Evolutionary conservation across 805 yeast species (phyloP).

Genomic region (Sporopachydermia quercuum): DNA sequence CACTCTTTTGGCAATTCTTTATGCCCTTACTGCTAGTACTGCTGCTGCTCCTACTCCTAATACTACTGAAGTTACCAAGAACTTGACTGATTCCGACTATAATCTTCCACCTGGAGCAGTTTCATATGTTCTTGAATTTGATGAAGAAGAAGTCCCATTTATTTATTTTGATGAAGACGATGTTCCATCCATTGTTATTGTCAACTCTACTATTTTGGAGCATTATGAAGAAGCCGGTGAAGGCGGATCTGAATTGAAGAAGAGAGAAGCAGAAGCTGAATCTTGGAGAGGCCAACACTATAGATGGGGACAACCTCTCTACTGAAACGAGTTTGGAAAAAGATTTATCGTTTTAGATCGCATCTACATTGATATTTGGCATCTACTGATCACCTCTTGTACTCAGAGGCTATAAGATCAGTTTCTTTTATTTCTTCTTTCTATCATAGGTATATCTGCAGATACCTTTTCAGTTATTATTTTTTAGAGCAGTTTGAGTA

Average conservation of each 20-base stretch:
- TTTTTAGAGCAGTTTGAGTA: too few species aligned
- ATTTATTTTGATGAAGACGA: constrained; percentile 1
- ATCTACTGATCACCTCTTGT: too few species aligned
- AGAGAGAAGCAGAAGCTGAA: neutral
- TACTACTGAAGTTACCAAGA: neutral
- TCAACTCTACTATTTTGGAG: neutral
- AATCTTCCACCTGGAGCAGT: neutral
- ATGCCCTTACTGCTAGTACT: neutral
- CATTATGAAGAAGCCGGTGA: neutral
- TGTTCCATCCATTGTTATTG: constrained; percentile 1
- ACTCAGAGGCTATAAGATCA: too few species aligned
- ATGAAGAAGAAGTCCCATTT: neutral
- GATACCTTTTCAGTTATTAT: too few species aligned
- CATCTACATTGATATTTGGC: too few species aligned
- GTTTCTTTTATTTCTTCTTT: too few species aligned
- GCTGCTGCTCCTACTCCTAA: neutral
- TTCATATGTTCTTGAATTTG: neutral
- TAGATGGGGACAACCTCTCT: neutral
- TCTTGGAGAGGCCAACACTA: neutral
- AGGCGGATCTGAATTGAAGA: neutral
- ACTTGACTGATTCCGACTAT: neutral
- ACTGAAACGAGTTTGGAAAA: neutral
- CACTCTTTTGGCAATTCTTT: neutral
- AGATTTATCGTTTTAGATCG: too few species aligned
- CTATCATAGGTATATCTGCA: too few species aligned